These are phyloP conservation scores for Penicillium turbatum DNA, from an alignment of 495 filamentous ascomycete species.

Conservation along the genomic window DNA sequence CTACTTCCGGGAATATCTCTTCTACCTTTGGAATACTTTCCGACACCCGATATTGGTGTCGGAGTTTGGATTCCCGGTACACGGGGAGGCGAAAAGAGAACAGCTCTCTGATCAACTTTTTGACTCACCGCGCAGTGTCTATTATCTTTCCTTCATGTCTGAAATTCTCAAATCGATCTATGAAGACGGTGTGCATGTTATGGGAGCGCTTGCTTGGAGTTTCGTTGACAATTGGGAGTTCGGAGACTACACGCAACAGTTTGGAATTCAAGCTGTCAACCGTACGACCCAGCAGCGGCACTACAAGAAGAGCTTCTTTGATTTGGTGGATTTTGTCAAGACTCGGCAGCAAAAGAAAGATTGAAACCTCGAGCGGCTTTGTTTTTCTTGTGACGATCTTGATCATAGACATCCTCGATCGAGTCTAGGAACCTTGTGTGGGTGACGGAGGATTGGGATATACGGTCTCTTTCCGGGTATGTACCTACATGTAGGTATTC, in stretches of 20 bases:
- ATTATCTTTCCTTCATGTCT: constrained; percentile 40
- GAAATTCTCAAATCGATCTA: constrained; percentile 43
- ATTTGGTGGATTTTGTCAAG: constrained; percentile 43
- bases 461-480: too few species aligned
- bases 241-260: constrained; percentile 36
- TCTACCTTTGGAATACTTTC: constrained; percentile 44
- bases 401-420: neutral
- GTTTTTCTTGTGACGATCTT: neutral
- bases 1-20: constrained; percentile 40
- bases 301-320: constrained; percentile 48
- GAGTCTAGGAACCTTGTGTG: too few species aligned
- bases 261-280: constrained; percentile 43
- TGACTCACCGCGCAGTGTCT: constrained; percentile 37
- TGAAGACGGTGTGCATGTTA: constrained; percentile 43
- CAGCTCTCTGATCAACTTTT: constrained; percentile 35
- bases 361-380: neutral
- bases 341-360: constrained; percentile 10
- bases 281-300: constrained; percentile 35
- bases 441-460: too few species aligned
- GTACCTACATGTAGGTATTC: too few species aligned
- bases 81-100: constrained; percentile 22
- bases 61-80: constrained; percentile 41
- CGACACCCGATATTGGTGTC: constrained; percentile 31
- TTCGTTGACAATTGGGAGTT: constrained; percentile 47
- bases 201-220: constrained; percentile 45